Percentiles rank a stretch among this genome's conserved stretches.
These are phyloP conservation scores for Termitomyces sp. DNA, from an alignment of 768 basidiomycete genomes.

Conservation along the genomic window DNA sequence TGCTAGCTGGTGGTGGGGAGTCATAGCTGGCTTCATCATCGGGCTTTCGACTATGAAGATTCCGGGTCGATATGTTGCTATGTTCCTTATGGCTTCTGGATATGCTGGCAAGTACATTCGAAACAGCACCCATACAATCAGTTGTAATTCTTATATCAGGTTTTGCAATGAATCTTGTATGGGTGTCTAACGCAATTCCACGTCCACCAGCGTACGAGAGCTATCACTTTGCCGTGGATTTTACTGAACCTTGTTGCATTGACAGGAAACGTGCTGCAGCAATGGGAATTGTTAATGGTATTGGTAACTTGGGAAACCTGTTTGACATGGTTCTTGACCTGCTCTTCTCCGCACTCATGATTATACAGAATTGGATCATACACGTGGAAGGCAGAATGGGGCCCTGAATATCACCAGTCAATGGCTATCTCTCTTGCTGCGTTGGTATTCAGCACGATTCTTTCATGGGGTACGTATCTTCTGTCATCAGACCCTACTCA, in stretches of 20 bases:
- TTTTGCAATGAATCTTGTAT: constrained; percentile 45
- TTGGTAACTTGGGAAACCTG: constrained; percentile 52
- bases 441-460: constrained; percentile 26
- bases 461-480: constrained; percentile 23
- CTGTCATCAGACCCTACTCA: not conserved
- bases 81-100: constrained; percentile 61
- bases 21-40: constrained; percentile 57
- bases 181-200: constrained; percentile 57
- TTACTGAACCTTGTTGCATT: not conserved
- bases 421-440: constrained; percentile 44
- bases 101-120: constrained; percentile 28
- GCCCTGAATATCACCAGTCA: constrained; percentile 56
- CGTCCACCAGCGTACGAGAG: constrained; percentile 47
- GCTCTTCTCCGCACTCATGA: not conserved
- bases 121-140: not conserved
- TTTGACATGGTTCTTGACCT: constrained; percentile 19
- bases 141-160: constrained; percentile 17
- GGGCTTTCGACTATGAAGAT: constrained; percentile 45
- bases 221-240: not conserved
- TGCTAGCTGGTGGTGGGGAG: constrained; percentile 50
- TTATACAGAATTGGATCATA: constrained; percentile 50
- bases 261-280: constrained; percentile 45
- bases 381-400: constrained; percentile 57
- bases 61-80: constrained; percentile 51
- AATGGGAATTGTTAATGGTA: constrained; percentile 57